Base-by-base conservation (phyloP, 805 yeast species). In the Yarrowia sp. region DNA sequence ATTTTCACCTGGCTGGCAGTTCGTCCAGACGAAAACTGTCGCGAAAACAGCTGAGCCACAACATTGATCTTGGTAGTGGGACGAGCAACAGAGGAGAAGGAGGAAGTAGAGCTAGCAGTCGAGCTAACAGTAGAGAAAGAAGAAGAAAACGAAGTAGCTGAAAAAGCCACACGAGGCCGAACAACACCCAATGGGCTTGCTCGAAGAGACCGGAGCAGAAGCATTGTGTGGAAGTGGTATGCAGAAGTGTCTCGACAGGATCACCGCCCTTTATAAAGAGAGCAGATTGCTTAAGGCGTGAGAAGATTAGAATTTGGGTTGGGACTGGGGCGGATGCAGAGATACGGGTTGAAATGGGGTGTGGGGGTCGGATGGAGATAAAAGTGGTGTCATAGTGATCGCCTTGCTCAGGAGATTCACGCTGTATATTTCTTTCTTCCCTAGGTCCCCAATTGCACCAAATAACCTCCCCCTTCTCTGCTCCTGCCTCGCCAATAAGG, bases 201-300 rank as follows among this genome's bases (percentile, higher is more conserved):
- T 32, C 54, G 54, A 12, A 48, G 54, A 12, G 54, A 48, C 14
- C 54, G 54, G 35, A 48, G 32, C 26, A 48, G 26, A 11, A 48
- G 54, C 54, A 48, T 48, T 14, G 54, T 21, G 38, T 12, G 26
- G 9, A n/a, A 3, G n/a, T n/a, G n/a, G n/a, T n/a, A n/a, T n/a
- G n/a, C n/a, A n/a, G n/a, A n/a, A n/a, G n/a, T n/a, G n/a, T n/a
- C n/a, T n/a, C n/a, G n/a, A n/a, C n/a, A n/a, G 30, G 30, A 5
- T 8, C 8, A 26, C 30, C 4, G 8, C 8, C 30, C 30, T 26
- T 26, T 26, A 26, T 26, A 26, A 21, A 28, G 22, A 38, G 43
- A 19, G 43, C 43, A 19, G 43, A 19, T 46, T 46, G 51, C 51
- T n/a, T 46, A 46, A 46, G 51, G 51, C 51, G 51, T 26, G 51